A percentile compares a stretch with the other conserved stretches of the same genome.
Evolutionary conservation across 192 early-diverging fungal genomes (phyloP).

Genomic region (Coemansia sp.): DNA sequence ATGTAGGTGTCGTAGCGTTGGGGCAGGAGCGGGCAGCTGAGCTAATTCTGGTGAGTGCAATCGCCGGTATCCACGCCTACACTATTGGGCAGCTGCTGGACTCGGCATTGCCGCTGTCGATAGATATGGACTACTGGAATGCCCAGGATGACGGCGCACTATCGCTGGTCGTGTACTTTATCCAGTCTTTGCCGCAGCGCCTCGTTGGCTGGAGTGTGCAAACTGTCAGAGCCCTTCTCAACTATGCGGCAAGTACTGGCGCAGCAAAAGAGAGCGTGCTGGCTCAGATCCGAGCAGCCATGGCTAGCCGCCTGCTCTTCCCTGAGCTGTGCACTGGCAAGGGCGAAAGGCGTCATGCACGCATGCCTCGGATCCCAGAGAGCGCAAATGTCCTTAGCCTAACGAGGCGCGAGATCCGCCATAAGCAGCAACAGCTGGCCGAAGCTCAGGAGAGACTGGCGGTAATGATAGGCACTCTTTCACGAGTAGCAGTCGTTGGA

Average conservation of each 20-base stretch:
- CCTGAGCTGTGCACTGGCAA: conserved; percentile 5
- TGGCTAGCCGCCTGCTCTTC: conserved; percentile 14
- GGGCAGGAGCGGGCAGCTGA: background rate
- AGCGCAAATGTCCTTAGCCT: conserved; percentile 46
- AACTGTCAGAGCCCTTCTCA: background rate
- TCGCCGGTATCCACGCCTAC: conserved; percentile 57
- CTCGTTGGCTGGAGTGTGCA: conserved; percentile 14
- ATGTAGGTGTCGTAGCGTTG: background rate
- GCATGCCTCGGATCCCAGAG: conserved; percentile 18
- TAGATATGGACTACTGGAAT: conserved; percentile 69
- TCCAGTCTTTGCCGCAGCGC: conserved; percentile 37
- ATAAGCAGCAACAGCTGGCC: conserved; percentile 53
- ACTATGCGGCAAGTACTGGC: background rate
- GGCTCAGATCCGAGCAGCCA: background rate
- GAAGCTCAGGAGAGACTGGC: conserved; percentile 59
- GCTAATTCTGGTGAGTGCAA: conserved; percentile 27
- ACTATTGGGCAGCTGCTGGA: conserved; percentile 58
- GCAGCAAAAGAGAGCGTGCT: background rate
- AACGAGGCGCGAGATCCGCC: conserved; percentile 60
- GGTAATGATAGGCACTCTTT: conserved; percentile 62
- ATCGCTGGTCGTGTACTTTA: conserved; percentile 30
- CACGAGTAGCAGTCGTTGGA: conserved; percentile 2
- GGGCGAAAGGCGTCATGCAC: conserved; percentile 11
- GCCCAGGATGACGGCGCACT: conserved; percentile 48
- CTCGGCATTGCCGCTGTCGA: conserved; percentile 58